Percentiles rank a stretch among this genome's conserved stretches.
phyloP scores from a whole-genome alignment of 495 filamentous ascomycete genomes.

The Annulohypoxylon maeteangense region DNA sequence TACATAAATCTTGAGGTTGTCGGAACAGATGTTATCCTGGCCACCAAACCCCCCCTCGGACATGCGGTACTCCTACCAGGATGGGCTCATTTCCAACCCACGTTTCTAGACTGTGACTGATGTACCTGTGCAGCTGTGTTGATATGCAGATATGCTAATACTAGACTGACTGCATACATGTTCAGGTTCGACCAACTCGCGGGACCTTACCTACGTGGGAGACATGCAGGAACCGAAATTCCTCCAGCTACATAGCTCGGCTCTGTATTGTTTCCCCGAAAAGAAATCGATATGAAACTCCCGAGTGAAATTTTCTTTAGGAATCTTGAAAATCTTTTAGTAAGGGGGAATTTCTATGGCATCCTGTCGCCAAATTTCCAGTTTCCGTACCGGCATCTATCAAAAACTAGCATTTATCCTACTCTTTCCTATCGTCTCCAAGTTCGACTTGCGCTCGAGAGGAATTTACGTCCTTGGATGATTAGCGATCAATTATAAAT shows the following conservation, averaged over 20 bases:
- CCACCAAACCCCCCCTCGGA: not conserved
- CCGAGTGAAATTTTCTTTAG: not conserved
- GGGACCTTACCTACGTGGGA: not conserved
- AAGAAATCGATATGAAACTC: not conserved
- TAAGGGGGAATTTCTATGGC: not conserved
- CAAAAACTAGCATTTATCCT: not conserved
- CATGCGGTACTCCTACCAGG: conserved; percentile 28
- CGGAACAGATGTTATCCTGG: conserved; percentile 22
- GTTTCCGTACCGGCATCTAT: conserved; percentile 3
- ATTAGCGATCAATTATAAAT: conserved; percentile 27
- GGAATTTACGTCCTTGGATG: not conserved
- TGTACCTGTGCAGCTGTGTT: conserved; percentile 1
- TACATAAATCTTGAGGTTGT: conserved; percentile 26
- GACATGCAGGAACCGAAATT: conserved; percentile 21
- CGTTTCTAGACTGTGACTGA: conserved; percentile 5
- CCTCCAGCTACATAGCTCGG: not conserved
- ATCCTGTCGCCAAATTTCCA: not conserved
- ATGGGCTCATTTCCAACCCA: conserved; percentile 9
- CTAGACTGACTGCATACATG: conserved; percentile 11
- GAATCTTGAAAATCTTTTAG: not conserved
- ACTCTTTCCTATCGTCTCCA: conserved; percentile 2
- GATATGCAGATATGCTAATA: no score
- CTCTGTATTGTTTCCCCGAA: not conserved
- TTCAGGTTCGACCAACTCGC: conserved; percentile 10
- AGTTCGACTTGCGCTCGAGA: not conserved